These are phyloP conservation scores for Haplosporangium sp. DNA, from an alignment of 371 early-diverging fungal genomes.

Conservation along the genomic window DNA sequence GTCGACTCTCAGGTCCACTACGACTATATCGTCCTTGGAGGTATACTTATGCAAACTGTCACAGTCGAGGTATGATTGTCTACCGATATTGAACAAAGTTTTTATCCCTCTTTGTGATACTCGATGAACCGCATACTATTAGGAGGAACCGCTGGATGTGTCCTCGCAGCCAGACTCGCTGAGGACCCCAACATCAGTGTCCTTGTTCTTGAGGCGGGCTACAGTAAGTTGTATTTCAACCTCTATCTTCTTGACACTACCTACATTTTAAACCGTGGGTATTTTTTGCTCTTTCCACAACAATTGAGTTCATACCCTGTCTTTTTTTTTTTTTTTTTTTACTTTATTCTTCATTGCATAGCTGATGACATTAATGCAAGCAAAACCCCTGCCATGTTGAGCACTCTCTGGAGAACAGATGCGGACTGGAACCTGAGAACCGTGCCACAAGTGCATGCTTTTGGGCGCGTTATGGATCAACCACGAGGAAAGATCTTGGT, in stretches of 20 bases:
- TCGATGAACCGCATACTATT: background rate
- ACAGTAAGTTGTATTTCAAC: slow-evolving; percentile 17
- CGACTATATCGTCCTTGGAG: slow-evolving; percentile 47
- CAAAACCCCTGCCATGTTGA: slow-evolving; percentile 15
- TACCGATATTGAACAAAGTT: background rate
- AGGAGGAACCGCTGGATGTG: slow-evolving; percentile 55
- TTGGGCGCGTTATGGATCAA: slow-evolving; percentile 36
- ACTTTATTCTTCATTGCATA: background rate
- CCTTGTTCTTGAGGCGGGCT: slow-evolving; percentile 47
- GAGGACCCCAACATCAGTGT: slow-evolving; percentile 44
- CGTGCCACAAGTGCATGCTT: slow-evolving; percentile 33
- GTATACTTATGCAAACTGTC: background rate
- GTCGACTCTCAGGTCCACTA: slow-evolving; percentile 25
- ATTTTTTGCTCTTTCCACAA: background rate
- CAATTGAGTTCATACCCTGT: background rate
- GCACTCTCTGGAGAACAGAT: slow-evolving; percentile 13
- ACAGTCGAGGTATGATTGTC: too few relatives aligned
- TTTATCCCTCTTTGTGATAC: background rate
- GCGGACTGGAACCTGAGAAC: slow-evolving; percentile 34
- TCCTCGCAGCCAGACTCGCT: slow-evolving; percentile 37
- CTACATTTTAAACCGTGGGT: background rate
- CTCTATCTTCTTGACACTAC: background rate
- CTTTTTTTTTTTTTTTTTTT: background rate
- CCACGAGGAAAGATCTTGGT: slow-evolving; percentile 47
- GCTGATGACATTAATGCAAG: slow-evolving; percentile 37